Percentiles rank a stretch among this genome's conserved stretches.
phyloP scores from a whole-genome alignment of 192 early-diverging fungal species.

The Linderina pennispora region DNA sequence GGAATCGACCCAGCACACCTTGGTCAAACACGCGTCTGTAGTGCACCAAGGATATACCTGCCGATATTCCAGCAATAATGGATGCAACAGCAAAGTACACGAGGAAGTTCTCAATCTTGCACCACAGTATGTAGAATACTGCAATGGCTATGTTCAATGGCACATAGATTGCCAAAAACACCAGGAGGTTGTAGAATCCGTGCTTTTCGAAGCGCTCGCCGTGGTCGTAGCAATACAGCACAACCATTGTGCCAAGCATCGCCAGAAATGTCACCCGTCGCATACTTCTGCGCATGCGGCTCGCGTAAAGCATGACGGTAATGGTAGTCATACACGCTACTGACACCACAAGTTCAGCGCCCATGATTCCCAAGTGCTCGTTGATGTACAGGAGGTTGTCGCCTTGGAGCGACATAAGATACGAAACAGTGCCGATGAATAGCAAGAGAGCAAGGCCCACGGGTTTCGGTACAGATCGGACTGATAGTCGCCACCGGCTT shows the following conservation, averaged over 20 bases:
- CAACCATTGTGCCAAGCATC: slow-evolving; percentile 5
- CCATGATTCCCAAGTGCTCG: slow-evolving; percentile 43
- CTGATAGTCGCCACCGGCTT: too few species aligned
- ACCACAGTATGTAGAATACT: slow-evolving; percentile 26
- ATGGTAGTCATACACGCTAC: slow-evolving; percentile 39
- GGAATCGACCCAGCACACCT: slow-evolving; percentile 10
- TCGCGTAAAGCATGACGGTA: slow-evolving; percentile 35
- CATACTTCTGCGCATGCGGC: slow-evolving; percentile 29
- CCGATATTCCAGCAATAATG: slow-evolving; percentile 5
- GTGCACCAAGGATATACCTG: slow-evolving; percentile 20
- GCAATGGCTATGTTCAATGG: slow-evolving; percentile 47
- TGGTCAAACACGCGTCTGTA: slow-evolving; percentile 37
- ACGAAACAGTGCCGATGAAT: not conserved
- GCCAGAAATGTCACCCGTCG: slow-evolving; percentile 7
- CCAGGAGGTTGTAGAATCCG: slow-evolving; percentile 53
- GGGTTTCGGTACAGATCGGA: slow-evolving; percentile 13
- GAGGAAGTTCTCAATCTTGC: slow-evolving; percentile 26
- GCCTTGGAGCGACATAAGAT: slow-evolving; percentile 32
- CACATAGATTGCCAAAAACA: slow-evolving; percentile 47
- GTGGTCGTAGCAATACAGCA: slow-evolving; percentile 50
- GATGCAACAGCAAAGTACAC: slow-evolving; percentile 23
- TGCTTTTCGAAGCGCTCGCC: slow-evolving; percentile 53
- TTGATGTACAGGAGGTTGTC: slow-evolving; percentile 48
- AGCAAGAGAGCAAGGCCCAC: slow-evolving; percentile 1
- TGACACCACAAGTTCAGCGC: slow-evolving; percentile 38